Conservation (phyloP, 148 eudicot genomes). For the Vaccinium corymbosum region DNA sequence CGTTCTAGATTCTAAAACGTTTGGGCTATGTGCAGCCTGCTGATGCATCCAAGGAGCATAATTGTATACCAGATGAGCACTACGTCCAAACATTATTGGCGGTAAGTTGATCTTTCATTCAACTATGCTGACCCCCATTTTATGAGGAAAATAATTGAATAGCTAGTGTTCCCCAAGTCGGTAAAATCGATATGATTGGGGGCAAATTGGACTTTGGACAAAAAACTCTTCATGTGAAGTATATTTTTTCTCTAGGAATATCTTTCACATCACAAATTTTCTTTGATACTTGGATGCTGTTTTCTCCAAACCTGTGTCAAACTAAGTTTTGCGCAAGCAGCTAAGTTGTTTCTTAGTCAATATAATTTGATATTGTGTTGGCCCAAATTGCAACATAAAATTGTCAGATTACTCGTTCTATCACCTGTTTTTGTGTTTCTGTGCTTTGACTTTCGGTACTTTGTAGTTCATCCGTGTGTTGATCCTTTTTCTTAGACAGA, state of each 20-base stretch:
- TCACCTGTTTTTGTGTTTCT: constrained; percentile 1
- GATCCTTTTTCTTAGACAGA: neutral
- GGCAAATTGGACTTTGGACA: neutral
- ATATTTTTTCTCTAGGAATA: neutral
- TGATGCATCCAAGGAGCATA: constrained; percentile 75
- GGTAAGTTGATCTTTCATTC: constrained; percentile 44
- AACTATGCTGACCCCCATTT: neutral
- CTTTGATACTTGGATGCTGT: neutral
- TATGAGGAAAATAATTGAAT: neutral
- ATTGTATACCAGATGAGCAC: constrained; percentile 98
- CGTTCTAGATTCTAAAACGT: neutral
- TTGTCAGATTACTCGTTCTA: neutral
- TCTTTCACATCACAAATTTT: neutral
- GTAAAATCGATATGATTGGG: neutral
- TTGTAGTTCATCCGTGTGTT: neutral
- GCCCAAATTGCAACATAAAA: neutral
- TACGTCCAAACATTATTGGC: constrained; percentile 81
- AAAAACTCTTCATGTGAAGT: neutral
- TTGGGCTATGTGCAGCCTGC: constrained; percentile 58
- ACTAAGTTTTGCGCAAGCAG: neutral
- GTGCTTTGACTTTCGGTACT: neutral
- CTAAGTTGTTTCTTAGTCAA: neutral
- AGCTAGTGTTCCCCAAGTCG: neutral
- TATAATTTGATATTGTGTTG: neutral
- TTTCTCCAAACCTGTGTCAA: neutral